These are phyloP conservation scores for Linnemannia elongata DNA, from an alignment of 192 early-diverging fungal species.

Conservation along the genomic window DNA sequence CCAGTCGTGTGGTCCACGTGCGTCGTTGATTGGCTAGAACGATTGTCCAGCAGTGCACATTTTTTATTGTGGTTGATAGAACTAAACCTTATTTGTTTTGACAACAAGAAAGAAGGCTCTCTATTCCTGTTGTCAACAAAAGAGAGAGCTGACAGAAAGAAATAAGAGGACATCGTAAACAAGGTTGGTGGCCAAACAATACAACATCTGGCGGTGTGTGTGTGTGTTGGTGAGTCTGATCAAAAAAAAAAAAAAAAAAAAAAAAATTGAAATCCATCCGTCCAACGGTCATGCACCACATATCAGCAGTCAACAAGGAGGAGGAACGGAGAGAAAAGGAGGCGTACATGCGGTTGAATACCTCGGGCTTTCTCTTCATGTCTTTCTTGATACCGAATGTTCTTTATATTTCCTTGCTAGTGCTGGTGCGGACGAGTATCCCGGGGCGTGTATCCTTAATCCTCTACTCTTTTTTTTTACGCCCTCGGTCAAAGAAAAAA, in stretches of 20 bases:
- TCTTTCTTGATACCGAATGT: neutral
- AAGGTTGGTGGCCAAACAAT: neutral
- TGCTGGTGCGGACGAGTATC: neutral
- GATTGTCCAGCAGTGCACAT: neutral
- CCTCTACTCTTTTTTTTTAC: neutral
- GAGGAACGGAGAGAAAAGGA: neutral
- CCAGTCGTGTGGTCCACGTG: slow-evolving; percentile 31
- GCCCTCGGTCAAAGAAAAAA: neutral
- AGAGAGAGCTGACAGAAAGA: no score
- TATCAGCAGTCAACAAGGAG: neutral
- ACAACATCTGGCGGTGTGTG: no score
- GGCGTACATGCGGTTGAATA: neutral
- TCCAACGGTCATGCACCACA: neutral
- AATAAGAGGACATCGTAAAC: neutral
- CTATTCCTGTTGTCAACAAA: neutral
- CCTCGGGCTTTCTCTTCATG: neutral
- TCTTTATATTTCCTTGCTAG: neutral
- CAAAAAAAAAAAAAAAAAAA: no score
- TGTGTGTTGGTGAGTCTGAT: no score
- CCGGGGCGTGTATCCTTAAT: neutral
- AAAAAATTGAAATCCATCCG: no score
- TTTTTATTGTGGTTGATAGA: neutral
- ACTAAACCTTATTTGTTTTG: neutral
- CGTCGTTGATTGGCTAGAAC: slow-evolving; percentile 28
- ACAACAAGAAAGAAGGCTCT: neutral